Evolutionary conservation across 768 basidiomycete species (phyloP), one percentile per base, ranked within the genome.

Genomic region (Coprinellus micaceus): DNA sequence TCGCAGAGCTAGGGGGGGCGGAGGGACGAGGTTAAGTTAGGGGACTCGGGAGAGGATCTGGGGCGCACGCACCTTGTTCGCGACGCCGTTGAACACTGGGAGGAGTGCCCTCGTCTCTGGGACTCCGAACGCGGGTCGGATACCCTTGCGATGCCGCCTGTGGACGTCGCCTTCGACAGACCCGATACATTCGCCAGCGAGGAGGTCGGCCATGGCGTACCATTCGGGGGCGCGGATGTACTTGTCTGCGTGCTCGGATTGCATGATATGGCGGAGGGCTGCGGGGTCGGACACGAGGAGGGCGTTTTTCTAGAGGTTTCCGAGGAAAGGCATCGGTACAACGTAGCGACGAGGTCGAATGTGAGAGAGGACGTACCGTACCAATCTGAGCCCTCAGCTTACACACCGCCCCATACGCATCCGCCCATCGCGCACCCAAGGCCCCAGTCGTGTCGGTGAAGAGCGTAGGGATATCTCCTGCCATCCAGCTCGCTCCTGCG

Each of bases 201-300:
- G 47, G 3, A 48, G 26, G 25, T 48, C 47, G 11, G 47, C 47
- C 47, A 48, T 48, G 21, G 47, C 47, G 26, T 48, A 48, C 47
- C 47, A 48, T n/a, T 48, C 47, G 7, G 47, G 47, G 4, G 47
- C 47, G 17, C 47, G 25, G n/a, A 48, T 48, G 28, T 28, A 48
- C 9, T n/a, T 26, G 12, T 26, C 24, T 10, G 47, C 25, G 26
- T 12, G 6, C 5, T 48, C 47, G 25, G 10, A 7, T 28, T 48
- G 47, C 9, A 48, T 24, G 47, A 48, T 48, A 15, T 48, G 17
- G 4, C 28, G 47, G 15, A 48, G 47, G 9, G 47, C 47, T 15
- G 47, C 47, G 2, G 47, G 47, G 47, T 48, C 47, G 15, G 47
- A 4, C 9, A 48, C 47, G 24, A 48, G 47, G 26, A 48, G 9